Base-by-base conservation (phyloP, 176 grass and related monocot species). In the Rhynchospora tenuis region DNA sequence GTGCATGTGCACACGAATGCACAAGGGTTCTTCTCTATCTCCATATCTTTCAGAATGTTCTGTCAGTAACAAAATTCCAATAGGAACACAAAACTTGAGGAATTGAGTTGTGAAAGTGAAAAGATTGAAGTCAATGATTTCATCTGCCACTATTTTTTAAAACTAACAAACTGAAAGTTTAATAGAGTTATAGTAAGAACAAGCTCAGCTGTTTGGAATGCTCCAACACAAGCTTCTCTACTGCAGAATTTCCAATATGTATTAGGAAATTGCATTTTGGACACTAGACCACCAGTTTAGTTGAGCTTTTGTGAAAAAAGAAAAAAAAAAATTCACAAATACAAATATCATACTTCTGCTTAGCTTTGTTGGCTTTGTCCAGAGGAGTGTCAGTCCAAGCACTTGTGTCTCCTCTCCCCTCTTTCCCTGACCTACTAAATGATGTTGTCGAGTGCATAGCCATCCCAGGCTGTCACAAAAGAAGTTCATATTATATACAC, bases 401-500 rank as follows among this genome's bases (percentile, higher is more conserved):
- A 86, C 89, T 93, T 57, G 93, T 91, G 87, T 98, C 96, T 68
- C 91, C 96, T 23, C 96, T 87, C 42, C 93, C 96, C 85, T 93
- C 92, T 91, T 91, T 98, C 69, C 84, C 89, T 62, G 86, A 88
- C 88, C 78, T 91, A 70, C 91, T 95, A 87, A 98, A 98, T 76
- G 95, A 90, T 16, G 74, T 95, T 84, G 92, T 93, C 55, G 92
- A 95, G 75, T 95, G 92, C 96, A 90, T 95, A 45, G 91, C 80
- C 85, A 98, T 89, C 79, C 96, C 96, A 31, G 89, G 74, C 92
- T 98, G 86, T 57, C 29, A 84, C 44, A 69, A 81, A 80, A 56
- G 27, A 66, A 82, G 47, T 2, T 43, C 24, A 19, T 73, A 66
- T 50, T 50, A 19, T 73, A 66, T 50, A 22, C 59, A 33, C 3